These are phyloP conservation scores for Mytilinidion resinicola DNA, from an alignment of 495 filamentous ascomycete species.

Conservation along the genomic window DNA sequence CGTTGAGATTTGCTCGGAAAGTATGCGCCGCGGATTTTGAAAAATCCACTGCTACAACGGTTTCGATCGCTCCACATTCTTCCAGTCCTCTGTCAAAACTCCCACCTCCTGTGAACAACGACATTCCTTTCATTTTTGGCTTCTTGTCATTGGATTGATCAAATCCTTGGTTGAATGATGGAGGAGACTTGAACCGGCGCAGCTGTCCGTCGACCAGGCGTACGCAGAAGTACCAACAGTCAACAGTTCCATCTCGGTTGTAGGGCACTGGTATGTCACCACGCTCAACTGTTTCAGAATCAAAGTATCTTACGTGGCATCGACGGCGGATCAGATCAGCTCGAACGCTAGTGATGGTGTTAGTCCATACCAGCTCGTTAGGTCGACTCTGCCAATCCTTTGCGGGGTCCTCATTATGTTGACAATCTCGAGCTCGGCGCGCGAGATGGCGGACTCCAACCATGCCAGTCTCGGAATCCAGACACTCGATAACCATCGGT, in stretches of 20 bases:
- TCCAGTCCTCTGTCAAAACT: conserved; percentile 69
- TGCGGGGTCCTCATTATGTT: conserved; percentile 21
- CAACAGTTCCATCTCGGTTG: conserved; percentile 53
- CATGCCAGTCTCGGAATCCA: conserved; percentile 34
- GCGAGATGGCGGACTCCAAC: conserved; percentile 44
- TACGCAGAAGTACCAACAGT: conserved; percentile 48
- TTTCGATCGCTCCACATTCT: conserved; percentile 58
- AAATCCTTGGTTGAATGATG: conserved; percentile 49
- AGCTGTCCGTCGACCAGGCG: background rate
- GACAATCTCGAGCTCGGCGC: conserved; percentile 41
- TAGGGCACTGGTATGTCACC: conserved; percentile 56
- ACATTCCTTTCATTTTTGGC: conserved; percentile 48
- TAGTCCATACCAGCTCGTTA: conserved; percentile 62
- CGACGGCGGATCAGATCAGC: conserved; percentile 42
- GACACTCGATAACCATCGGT: conserved; percentile 47
- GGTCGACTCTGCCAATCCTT: conserved; percentile 22
- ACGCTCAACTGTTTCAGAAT: conserved; percentile 21
- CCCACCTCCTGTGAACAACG: conserved; percentile 68
- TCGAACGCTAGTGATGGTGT: conserved; percentile 39
- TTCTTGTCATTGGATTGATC: conserved; percentile 36
- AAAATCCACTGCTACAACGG: conserved; percentile 60
- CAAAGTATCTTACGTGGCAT: conserved; percentile 56
- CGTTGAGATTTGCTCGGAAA: conserved; percentile 54
- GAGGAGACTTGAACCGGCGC: background rate
- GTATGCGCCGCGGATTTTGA: conserved; percentile 57